phyloP scores from a whole-genome alignment of 2,329 filamentous ascomycete genomes.

The Boeremia exigua region DNA sequence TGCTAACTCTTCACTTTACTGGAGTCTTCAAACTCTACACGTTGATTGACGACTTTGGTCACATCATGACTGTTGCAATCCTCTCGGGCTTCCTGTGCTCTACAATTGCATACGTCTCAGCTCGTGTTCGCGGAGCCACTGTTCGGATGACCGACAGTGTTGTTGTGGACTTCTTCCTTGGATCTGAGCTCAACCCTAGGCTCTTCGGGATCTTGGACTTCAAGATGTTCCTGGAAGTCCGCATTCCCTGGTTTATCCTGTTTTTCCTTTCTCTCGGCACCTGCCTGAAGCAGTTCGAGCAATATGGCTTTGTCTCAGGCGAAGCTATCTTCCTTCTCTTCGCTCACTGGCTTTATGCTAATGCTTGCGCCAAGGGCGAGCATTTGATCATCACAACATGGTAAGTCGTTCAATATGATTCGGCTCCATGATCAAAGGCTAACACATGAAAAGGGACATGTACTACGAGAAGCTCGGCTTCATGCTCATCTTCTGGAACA shows the following conservation, averaged over 20 bases:
- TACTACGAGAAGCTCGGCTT: constrained; percentile 97
- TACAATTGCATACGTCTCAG: constrained; percentile 85
- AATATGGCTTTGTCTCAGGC: constrained; percentile 83
- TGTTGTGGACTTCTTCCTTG: constrained; percentile 91
- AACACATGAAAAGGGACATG: constrained; percentile 70
- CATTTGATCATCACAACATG: constrained; percentile 89
- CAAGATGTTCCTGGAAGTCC: constrained; percentile 96
- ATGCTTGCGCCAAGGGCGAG: constrained; percentile 90
- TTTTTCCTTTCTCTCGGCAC: constrained; percentile 78
- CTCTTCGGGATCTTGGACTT: constrained; percentile 86
- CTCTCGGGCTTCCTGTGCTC: constrained; percentile 85
- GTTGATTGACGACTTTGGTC: constrained; percentile 93
- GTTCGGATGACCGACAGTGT: constrained; percentile 89
- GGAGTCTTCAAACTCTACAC: constrained; percentile 89
- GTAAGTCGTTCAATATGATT: constrained; percentile 48
- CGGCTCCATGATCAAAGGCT: not conserved
- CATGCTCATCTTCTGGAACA: constrained; percentile 98
- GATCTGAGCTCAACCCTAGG: constrained; percentile 83
- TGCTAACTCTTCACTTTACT: constrained; percentile 76
- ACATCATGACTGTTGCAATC: constrained; percentile 91
- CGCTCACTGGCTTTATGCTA: constrained; percentile 91
- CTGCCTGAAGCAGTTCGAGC: constrained; percentile 81
- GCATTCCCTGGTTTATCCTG: constrained; percentile 90
- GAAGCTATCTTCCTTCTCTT: constrained; percentile 84
- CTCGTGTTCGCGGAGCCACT: constrained; percentile 77